Conservation (phyloP, 2,329 filamentous ascomycete genomes). For the Penicillium sp. region DNA sequence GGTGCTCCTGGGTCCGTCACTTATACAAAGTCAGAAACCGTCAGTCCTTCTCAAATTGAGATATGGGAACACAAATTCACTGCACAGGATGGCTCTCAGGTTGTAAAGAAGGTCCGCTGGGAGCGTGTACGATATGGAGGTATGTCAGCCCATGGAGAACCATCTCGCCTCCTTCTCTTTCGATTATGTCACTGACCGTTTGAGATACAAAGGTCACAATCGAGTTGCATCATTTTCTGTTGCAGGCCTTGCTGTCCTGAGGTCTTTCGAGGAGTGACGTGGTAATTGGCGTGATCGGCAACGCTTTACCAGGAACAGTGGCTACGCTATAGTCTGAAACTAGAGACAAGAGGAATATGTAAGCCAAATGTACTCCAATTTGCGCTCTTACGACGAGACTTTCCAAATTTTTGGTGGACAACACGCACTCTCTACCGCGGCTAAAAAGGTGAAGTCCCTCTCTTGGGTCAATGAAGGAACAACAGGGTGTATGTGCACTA, state of each 20-base stretch:
- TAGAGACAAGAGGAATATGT: too few relatives aligned
- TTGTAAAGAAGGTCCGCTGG: constrained; percentile 46
- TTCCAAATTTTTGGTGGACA: too few relatives aligned
- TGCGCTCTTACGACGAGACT: too few relatives aligned
- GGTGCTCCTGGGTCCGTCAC: constrained; percentile 32
- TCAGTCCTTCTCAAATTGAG: constrained; percentile 37
- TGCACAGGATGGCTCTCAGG: constrained; percentile 15
- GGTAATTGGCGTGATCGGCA: background rate
- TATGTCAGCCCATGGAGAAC: constrained; percentile 25
- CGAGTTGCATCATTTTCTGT: constrained; percentile 43
- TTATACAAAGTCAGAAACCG: constrained; percentile 31
- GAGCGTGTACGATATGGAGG: constrained; percentile 48
- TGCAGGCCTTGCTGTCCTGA: constrained; percentile 41
- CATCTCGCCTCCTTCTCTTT: background rate
- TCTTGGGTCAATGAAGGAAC: too few relatives aligned
- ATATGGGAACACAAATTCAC: constrained; percentile 40
- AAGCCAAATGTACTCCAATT: too few relatives aligned
- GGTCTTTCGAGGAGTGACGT: constrained; percentile 39
- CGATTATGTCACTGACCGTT: background rate
- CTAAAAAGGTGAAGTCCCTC: too few relatives aligned
- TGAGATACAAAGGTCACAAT: constrained; percentile 41
- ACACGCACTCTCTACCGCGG: too few relatives aligned
- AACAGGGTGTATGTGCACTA: too few relatives aligned
- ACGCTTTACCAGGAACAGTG: background rate
- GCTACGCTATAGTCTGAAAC: too few relatives aligned